Evolutionary conservation across 78 protist genomes (phyloP).

Genomic region (Reticulomyxa filosa): DNA sequence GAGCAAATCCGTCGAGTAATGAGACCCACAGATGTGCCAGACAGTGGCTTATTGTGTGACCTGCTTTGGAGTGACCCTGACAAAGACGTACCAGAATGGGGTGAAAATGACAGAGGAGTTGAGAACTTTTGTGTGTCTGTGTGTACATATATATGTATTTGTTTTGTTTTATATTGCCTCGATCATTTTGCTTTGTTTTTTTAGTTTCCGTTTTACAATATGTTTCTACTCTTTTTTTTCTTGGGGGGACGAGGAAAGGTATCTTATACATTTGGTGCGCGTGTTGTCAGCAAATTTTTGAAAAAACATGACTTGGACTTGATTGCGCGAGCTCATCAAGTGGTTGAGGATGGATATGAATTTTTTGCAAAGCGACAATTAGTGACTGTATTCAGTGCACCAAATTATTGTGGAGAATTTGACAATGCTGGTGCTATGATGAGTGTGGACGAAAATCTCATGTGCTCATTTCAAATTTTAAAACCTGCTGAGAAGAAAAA

Average conservation of each 20-base stretch:
- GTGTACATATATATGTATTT: too few relatives aligned
- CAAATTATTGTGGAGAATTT: constrained; percentile 95
- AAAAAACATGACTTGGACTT: constrained; percentile 79
- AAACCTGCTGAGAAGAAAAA: constrained; percentile 74
- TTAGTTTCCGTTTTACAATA: too few relatives aligned
- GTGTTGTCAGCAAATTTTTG: constrained; percentile 68
- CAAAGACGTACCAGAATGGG: constrained; percentile 71
- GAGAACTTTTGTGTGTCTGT: too few relatives aligned
- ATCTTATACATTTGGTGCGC: constrained; percentile 88
- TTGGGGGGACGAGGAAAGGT: too few relatives aligned
- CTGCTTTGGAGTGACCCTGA: constrained; percentile 97
- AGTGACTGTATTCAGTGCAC: constrained; percentile 94
- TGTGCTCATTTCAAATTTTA: constrained; percentile 93
- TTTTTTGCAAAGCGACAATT: constrained; percentile 90
- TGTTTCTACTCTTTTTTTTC: too few relatives aligned
- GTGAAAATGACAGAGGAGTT: constrained; percentile 96
- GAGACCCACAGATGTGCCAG: constrained; percentile 97
- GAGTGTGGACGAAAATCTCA: constrained; percentile 89
- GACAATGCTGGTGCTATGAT: constrained; percentile 96
- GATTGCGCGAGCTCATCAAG: constrained; percentile 93
- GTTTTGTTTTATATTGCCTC: too few relatives aligned
- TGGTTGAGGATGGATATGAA: constrained; percentile 92
- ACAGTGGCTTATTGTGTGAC: constrained; percentile 86
- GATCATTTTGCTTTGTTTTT: too few relatives aligned
- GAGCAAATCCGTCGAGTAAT: constrained; percentile 65